Conservation (phyloP, 2,329 filamentous ascomycete genomes). For the Gyromitra esculenta region DNA sequence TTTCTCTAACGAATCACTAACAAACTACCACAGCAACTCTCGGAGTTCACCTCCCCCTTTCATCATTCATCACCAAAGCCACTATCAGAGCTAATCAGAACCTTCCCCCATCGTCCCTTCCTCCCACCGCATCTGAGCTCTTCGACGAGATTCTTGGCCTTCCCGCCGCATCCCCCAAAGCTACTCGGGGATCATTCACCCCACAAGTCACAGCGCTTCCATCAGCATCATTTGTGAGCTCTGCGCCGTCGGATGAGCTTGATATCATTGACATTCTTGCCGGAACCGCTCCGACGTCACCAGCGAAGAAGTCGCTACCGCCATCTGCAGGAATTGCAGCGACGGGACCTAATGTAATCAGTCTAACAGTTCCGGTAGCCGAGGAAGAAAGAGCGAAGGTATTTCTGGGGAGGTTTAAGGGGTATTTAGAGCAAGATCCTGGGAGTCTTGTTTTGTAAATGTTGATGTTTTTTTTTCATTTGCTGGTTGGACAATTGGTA, state of each 20-base stretch:
- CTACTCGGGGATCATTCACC: constrained; percentile 68
- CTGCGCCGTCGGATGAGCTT: constrained; percentile 61
- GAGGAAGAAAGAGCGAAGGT: constrained; percentile 83
- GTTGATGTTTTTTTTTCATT: background rate
- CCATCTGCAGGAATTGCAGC: constrained; percentile 64
- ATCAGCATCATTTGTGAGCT: constrained; percentile 55
- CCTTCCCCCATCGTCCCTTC: constrained; percentile 73
- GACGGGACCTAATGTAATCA: constrained; percentile 78
- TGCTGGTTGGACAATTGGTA: background rate
- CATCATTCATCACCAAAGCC: constrained; percentile 86
- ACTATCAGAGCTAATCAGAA: constrained; percentile 87
- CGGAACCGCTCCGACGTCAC: constrained; percentile 59
- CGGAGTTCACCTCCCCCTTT: constrained; percentile 82
- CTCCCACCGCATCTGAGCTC: constrained; percentile 78
- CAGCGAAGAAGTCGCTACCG: constrained; percentile 58
- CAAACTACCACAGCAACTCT: constrained; percentile 65
- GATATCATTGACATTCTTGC: constrained; percentile 88
- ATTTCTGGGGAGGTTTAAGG: constrained; percentile 88
- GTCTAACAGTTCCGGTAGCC: constrained; percentile 75
- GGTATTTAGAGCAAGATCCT: constrained; percentile 81
- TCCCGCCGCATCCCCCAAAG: constrained; percentile 71
- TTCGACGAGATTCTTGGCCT: constrained; percentile 89
- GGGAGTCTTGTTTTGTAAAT: constrained; percentile 70
- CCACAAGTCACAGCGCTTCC: constrained; percentile 58
- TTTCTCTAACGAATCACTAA: background rate